phyloP scores from a whole-genome alignment of 768 basidiomycete genomes.

The Hydnomerulius pinastri region DNA sequence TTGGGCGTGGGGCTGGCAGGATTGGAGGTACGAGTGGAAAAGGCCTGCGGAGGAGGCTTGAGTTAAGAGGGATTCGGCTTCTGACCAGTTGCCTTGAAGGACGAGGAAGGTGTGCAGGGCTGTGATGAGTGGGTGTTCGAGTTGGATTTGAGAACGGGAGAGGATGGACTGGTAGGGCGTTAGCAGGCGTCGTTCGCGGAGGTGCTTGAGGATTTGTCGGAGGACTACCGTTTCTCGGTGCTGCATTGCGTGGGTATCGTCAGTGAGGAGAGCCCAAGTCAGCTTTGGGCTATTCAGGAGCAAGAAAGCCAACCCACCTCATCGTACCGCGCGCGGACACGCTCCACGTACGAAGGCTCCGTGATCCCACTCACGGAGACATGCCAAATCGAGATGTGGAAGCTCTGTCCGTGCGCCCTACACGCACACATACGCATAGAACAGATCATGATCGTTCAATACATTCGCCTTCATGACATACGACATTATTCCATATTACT shows the following conservation, averaged over 20 bases:
- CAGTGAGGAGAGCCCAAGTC: neutral
- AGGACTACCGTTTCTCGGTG: conserved; percentile 66
- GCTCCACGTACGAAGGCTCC: conserved; percentile 58
- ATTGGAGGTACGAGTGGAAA: conserved; percentile 59
- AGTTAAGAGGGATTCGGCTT: conserved; percentile 55
- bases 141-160: conserved; percentile 50
- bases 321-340: conserved; percentile 53
- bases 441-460: neutral
- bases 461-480: neutral
- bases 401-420: conserved; percentile 72
- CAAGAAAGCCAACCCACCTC: conserved; percentile 47
- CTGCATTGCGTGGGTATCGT: conserved; percentile 34
- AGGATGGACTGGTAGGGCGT: conserved; percentile 64
- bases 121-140: conserved; percentile 74
- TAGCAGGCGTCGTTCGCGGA: conserved; percentile 73
- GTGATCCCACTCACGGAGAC: conserved; percentile 61
- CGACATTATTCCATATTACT: conserved; percentile 24
- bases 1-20: conserved; percentile 56
- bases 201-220: conserved; percentile 71
- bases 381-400: conserved; percentile 82
- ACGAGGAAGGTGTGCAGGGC: conserved; percentile 65
- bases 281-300: neutral
- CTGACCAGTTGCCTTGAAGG: conserved; percentile 62
- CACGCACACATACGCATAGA: neutral
- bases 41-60: conserved; percentile 54